Base-by-base conservation (phyloP, 352 stramenopile species). In the Globisporangium mamillatum region DNA sequence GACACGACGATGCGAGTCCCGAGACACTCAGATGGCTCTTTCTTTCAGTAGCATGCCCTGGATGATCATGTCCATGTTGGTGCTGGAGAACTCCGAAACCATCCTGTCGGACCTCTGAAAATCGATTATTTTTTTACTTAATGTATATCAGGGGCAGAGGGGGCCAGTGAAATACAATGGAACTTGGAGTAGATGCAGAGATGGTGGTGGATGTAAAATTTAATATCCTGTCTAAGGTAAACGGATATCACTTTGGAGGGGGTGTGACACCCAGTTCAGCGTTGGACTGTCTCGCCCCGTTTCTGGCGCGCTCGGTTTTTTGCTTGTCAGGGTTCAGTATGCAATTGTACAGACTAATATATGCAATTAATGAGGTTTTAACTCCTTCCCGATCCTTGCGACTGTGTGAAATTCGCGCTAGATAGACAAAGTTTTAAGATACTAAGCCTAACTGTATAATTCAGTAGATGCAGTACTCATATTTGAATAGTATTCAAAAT, bases 211-310 rank as follows among this genome's bases (percentile, higher is more conserved):
- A 0, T 66, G 41, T 58, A 3, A 32, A 25, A 29, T 12, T 2
- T 6, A 1, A 67, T 67, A 38, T 9, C 62, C 62, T 67, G 46
- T 34, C 18, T 1, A 53, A 67, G 24, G 8, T 10, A n/a, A 36
- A 46, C 0, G 14, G 2, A 46, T 20, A 20, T 46, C 38, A 46
- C 12, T 67, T 36, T 34, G 4, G 10, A 16, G n/a, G 5, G n/a
- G 25, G 36, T 64, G 25, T 59, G 18, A 24, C 36, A 59, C 20
- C 32, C 61, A 60, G 48, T 67, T 56, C 24, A 59, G 61, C 27
- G 61, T 67, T 67, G 61, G 62, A 67, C 62, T 67, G 62, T 22
- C 53, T 50, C 22, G 61, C n/a, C 44, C 44, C 8, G 25, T 67
- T 44, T 67, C 22, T 67, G 12, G 18, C 50, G 1, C 61, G 8